A percentile compares a stretch with the other conserved stretches of the same genome.
Evolutionary conservation across 2,329 filamentous ascomycete genomes (phyloP).

Genomic region (Botrytis deweyae): DNA sequence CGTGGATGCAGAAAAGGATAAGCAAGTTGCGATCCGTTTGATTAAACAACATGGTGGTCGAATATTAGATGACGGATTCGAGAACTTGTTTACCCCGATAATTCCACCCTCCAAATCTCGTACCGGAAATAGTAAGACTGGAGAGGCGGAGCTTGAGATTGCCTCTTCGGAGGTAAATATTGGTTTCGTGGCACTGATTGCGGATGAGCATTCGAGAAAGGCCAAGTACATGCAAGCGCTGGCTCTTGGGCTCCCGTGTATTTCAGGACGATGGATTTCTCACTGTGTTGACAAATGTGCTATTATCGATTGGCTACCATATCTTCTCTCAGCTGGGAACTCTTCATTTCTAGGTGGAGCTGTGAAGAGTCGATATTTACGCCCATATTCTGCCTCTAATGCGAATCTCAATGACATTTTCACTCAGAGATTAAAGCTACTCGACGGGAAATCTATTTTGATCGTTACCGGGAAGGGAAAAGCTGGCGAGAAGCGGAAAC

Average conservation of each 20-base stretch:
- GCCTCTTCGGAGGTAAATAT: slow-evolving; percentile 51
- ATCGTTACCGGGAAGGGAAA: slow-evolving; percentile 66
- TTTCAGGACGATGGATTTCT: slow-evolving; percentile 78
- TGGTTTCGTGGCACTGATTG: slow-evolving; percentile 82
- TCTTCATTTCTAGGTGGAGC: slow-evolving; percentile 75
- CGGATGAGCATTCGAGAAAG: slow-evolving; percentile 81
- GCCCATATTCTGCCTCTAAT: slow-evolving; percentile 56
- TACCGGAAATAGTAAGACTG: slow-evolving; percentile 21
- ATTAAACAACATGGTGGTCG: slow-evolving; percentile 72
- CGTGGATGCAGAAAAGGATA: slow-evolving; percentile 52
- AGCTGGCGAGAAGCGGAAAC: slow-evolving; percentile 62
- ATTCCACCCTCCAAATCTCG: slow-evolving; percentile 21
- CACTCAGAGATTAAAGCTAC: slow-evolving; percentile 57
- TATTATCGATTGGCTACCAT: slow-evolving; percentile 73
- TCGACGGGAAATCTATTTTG: slow-evolving; percentile 66
- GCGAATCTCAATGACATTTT: slow-evolving; percentile 60
- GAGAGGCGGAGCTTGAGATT: slow-evolving; percentile 50
- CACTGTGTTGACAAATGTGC: slow-evolving; percentile 63
- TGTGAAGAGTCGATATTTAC: slow-evolving; percentile 70
- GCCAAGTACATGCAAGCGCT: slow-evolving; percentile 94
- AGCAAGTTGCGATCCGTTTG: slow-evolving; percentile 56
- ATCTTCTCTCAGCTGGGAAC: slow-evolving; percentile 81
- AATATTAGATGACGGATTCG: slow-evolving; percentile 73
- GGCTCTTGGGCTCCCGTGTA: slow-evolving; percentile 81
- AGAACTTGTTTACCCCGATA: slow-evolving; percentile 66